Evolutionary conservation across 345 rosid genomes (phyloP).

Genomic region (Populus pruinosa): DNA sequence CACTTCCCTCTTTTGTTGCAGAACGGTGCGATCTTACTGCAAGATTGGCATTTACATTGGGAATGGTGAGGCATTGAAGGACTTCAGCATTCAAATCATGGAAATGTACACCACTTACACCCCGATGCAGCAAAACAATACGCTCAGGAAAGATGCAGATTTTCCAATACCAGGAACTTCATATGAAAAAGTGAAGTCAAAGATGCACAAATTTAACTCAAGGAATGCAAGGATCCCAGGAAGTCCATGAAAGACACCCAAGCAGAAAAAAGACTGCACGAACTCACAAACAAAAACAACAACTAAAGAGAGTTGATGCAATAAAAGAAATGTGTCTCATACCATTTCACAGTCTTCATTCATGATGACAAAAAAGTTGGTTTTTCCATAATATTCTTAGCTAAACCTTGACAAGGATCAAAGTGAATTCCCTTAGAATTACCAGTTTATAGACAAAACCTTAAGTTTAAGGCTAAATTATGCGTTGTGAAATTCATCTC

Average conservation of each 20-base stretch:
- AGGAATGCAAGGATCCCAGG: constrained; percentile 80
- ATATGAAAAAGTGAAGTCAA: neutral
- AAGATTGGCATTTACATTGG: constrained; percentile 59
- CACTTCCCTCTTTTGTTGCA: constrained; percentile 11
- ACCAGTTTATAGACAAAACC: neutral
- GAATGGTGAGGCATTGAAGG: constrained; percentile 72
- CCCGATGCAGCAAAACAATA: constrained; percentile 39
- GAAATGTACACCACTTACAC: constrained; percentile 64
- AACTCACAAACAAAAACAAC: neutral
- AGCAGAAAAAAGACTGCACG: constrained; percentile 46
- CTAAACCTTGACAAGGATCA: neutral
- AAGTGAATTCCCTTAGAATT: neutral
- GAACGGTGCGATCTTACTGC: constrained; percentile 22
- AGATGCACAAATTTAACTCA: constrained; percentile 44
- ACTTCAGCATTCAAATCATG: constrained; percentile 96
- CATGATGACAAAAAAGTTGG: too few species aligned
- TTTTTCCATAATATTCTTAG: neutral
- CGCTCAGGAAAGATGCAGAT: constrained; percentile 4
- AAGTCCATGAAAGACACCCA: constrained; percentile 93
- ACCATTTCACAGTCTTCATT: neutral
- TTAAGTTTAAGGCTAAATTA: neutral
- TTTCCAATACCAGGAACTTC: constrained; percentile 5
- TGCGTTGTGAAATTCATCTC: neutral
- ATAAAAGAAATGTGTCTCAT: neutral
- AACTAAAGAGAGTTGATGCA: constrained; percentile 5